Conservation (phyloP, 129 eudicot genomes). For the Tagetes patula region DNA sequence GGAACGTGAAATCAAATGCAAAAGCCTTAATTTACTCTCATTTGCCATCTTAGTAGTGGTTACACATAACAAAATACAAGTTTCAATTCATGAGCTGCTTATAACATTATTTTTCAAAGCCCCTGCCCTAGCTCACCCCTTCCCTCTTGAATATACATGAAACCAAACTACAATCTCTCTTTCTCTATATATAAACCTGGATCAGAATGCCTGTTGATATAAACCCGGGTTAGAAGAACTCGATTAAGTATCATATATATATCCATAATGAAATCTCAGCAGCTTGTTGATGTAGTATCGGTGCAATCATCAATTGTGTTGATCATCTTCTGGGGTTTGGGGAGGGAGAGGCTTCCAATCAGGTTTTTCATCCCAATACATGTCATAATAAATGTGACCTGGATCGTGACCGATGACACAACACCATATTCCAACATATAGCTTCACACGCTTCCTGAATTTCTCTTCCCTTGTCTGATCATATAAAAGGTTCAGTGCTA, state of each 20-base stretch:
- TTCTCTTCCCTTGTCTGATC: slow-evolving; percentile 64
- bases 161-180: not conserved
- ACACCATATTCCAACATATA: slow-evolving; percentile 92
- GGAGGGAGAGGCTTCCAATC: slow-evolving; percentile 95
- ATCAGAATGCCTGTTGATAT: slow-evolving; percentile 8
- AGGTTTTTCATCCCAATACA: slow-evolving; percentile 98
- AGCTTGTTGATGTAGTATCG: not conserved
- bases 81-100: slow-evolving; percentile 9
- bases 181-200: slow-evolving; percentile 7
- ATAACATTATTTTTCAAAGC: slow-evolving; percentile 22
- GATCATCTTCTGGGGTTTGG: slow-evolving; percentile 81
- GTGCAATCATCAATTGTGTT: slow-evolving; percentile 55
- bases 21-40: not conserved
- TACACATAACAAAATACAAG: slow-evolving; percentile 8
- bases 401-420: slow-evolving; percentile 69
- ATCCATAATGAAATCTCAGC: slow-evolving; percentile 1
- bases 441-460: slow-evolving; percentile 76
- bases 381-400: slow-evolving; percentile 91
- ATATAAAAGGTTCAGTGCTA: slow-evolving; percentile 7
- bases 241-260: slow-evolving; percentile 8
- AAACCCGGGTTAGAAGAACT: slow-evolving; percentile 24
- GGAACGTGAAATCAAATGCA: not conserved
- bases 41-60: not conserved
- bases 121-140: slow-evolving; percentile 9
- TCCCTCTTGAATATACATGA: slow-evolving; percentile 26